Base-by-base conservation (phyloP, 2,329 filamentous ascomycete species). In the Colletotrichum tabaci region DNA sequence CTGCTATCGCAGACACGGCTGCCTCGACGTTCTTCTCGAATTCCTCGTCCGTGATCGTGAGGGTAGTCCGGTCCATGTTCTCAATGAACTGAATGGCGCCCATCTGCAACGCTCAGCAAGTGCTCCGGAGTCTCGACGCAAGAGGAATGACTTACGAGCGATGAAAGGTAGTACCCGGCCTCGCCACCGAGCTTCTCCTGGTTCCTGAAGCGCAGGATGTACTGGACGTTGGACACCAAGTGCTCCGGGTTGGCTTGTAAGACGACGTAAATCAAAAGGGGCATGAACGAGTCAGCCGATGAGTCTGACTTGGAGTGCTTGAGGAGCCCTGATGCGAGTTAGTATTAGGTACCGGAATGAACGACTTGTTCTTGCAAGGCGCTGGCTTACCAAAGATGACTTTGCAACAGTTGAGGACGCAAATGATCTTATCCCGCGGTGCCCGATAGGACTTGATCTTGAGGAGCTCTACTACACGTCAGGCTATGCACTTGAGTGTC, bases 401-500 rank as follows among this genome's bases (percentile, higher is more conserved):
- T 83, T 99, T 99, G 89, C 96, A 99, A 84, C 95, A 98, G 83
- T 99, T 99, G 67, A 99, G 85, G 56, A 98, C 94, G 81, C 96
- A 99, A 61, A 99, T 98, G 66, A 99, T 96, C 83, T 99, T 99
- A 85, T 99, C 96, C 76, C 96, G 87, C 4, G 96, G 96, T n/a
- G 96, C 96, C 75, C 97, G 91, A 79, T 99, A 99, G 10, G 94
- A 96, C 78, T 96, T 97, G 78, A 99, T 98, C 81, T 99, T 99
- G 47, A 97, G 84, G 16, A 99, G 86, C 82, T 99, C 96, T 94
- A 79, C 21, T n/a, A 42, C 56, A 7, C 38, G 77, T 86, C 66
- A 78, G 74, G 21, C 64, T n/a, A 21, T 66, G 68, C 77, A 65
- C 77, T 30, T 10, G n/a, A 15, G 5, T 5, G 15, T 49, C n/a